Base-by-base conservation (phyloP, 805 yeast species). In the Saccharomycopsis fermentans region DNA sequence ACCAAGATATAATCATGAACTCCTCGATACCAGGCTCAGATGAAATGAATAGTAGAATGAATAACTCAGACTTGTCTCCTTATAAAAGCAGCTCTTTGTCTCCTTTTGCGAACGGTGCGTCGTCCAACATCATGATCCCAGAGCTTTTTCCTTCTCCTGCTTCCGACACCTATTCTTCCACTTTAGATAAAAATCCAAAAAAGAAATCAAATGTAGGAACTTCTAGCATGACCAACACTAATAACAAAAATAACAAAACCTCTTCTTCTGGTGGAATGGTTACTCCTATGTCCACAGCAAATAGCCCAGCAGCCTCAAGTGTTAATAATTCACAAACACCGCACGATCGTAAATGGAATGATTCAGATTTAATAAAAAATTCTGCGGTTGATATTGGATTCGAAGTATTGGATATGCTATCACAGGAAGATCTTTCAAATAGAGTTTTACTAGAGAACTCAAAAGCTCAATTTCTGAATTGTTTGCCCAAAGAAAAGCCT, bases 221-320 rank as follows among this genome's bases (percentile, higher is more conserved):
- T 27, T 24, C 43, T 9, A 48, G 34, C 37, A 29, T 4, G 24
- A 48, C 16, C 21, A 50, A 27, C 24, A 50, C 16, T 3, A 50
- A 50, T 50, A 26, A n/a, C 11, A 50, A 27, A 8, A 50, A n/a
- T 6, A 32, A 29, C 12, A 19, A 17, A 21, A 12, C 24, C 6
- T 39, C 8, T 2, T 29, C 54, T 4, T 27, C n/a, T 14, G 43
- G 24, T 8, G 55, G 50, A 2, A 54, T 58, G 17, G 55, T 53
- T 17, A 60, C 62, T 2, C 62, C 62, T 2, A 16, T 57, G n/a
- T 55, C 58, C 6, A 40, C 58, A 6, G 58, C 50, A 17, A 60
- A 60, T 4, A 57, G 60, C 24, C 62, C 62, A 19, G 37, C 24
- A 16, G 50, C 32, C 21, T 34, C 43, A 24, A 53, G 27, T 24